Evolutionary conservation across 2,329 filamentous ascomycete genomes (phyloP), one percentile per base, ranked within the genome.

Genomic region (Bipolaris sorokiniana): DNA sequence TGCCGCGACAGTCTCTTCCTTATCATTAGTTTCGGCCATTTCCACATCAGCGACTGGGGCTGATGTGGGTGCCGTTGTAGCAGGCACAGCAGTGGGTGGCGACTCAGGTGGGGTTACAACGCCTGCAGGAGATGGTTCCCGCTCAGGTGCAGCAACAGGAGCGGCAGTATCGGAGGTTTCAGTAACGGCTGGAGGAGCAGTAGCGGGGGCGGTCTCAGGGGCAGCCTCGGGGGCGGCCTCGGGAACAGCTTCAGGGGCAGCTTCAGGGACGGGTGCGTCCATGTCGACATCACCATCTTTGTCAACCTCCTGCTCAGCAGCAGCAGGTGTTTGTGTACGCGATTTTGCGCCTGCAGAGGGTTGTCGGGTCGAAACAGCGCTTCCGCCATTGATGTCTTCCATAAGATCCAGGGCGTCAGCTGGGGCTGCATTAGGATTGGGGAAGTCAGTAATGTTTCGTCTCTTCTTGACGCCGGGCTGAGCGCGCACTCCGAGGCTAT

Each of bases 401-500:
- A 68, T 36, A 22, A 60, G 69, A 31, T 70, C 65, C 13, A 65
- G 64, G 9, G 58, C 69, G 15, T 76, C 73, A 15, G 72, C 71
- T 1, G 66, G 59, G 3, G 62, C 70, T 16, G 75, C 73, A 49
- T 86, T 79, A 1, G 85, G 78, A 60, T 88, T 87, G 50, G 82
- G 79, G 68, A 83, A 84, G 64, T 88, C 86, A 75, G 84, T 84
- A 54, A 88, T 86, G 57, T 88, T 85, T 47, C 84, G 79, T 59
- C 82, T 76, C 62, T 81, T 81, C 48, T 77, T 71, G 16, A 67
- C 70, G 36, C 79, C 78, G 0, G 81, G 80, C 64, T 87, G 84
- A 45, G 77, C 76, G 49, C 85, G 88, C 38, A 92, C 84, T 15
- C 92, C 94, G 64, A 95, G 91, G 36, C 84, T 83, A 40, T 82